phyloP scores from a whole-genome alignment of 1,284 basidiomycete species.

The Sparassis latifolia region DNA sequence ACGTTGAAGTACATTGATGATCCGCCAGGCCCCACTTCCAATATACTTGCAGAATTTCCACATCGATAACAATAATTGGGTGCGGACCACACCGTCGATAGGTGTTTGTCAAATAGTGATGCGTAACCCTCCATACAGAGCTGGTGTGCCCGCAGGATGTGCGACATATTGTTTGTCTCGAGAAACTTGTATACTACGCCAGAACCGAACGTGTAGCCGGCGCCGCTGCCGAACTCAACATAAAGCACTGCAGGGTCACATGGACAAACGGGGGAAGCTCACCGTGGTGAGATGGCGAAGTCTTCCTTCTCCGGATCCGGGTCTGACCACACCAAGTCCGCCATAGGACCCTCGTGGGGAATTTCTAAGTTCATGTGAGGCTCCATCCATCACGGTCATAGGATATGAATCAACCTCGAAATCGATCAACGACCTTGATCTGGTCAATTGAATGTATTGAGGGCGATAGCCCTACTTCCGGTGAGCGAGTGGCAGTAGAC shows the following conservation, averaged over 20 bases:
- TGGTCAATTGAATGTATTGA: conserved; percentile 99
- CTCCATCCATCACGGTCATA: conserved; percentile 6
- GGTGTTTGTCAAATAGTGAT: conserved; percentile 89
- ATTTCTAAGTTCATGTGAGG: conserved; percentile 61
- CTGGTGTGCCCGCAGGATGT: conserved; percentile 97
- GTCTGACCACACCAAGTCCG: conserved; percentile 99
- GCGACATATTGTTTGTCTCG: conserved; percentile 91
- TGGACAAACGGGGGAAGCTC: not conserved
- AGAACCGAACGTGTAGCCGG: conserved; percentile 98
- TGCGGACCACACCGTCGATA: conserved; percentile 98
- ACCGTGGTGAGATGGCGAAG: conserved; percentile 98
- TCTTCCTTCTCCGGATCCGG: conserved; percentile 99
- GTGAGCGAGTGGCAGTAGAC: conserved; percentile 8
- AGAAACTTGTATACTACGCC: conserved; percentile 99
- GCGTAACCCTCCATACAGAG: conserved; percentile 99
- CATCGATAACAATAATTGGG: conserved; percentile 99
- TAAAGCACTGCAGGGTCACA: too few relatives aligned
- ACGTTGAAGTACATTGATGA: conserved; percentile 89
- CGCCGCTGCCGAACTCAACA: conserved; percentile 58
- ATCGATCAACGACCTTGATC: conserved; percentile 98
- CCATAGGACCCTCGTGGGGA: conserved; percentile 99
- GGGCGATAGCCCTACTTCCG: conserved; percentile 75
- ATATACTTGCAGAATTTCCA: conserved; percentile 94
- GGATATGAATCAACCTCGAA: conserved; percentile 61
- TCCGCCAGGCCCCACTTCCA: conserved; percentile 92